Evolutionary conservation across 2,329 filamentous ascomycete species (phyloP), one percentile per base, ranked within the genome.

Genomic region (Diplodia mutila): DNA sequence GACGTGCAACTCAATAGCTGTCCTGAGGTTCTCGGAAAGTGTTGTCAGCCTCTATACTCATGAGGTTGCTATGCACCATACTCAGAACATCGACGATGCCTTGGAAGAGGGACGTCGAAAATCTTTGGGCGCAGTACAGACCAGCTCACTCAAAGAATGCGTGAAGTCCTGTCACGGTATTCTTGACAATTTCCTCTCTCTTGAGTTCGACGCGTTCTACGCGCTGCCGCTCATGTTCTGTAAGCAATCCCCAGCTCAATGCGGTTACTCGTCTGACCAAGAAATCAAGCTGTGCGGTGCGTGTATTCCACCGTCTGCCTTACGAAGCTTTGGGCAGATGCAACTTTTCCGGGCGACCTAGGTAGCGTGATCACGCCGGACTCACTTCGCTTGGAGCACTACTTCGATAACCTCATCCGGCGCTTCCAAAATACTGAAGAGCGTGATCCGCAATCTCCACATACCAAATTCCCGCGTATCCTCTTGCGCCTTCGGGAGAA

Each of bases 311-410:
- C 86, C 25, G 84, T 88, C 6, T 83, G 87, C 37, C 79, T 88
- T 8, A 86, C 87, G 76, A 88, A 87, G 72, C 83, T 88, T 79
- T 86, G 85, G 76, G 85, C 86, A 57, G 84, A 85, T 1, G 80
- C 84, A 7, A 82, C 80, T 4, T 80, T 78, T n/a, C 82, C 83
- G 4, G 79, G 78, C 23, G 83, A 85, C 71, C 77, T 86, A 1
- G 80, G 81, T 61, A 83, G 79, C 69, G 79, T 85, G 66, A 83
- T 85, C 74, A 80, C 80, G 48, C 78, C 81, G 42, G 79, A 83
- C 52, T 79, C 81, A 52, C 75, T 85, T 11, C 75, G 78, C n/a
- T 80, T 85, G 27, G 82, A 85, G 42, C 71, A 77, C 66, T 82
- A 81, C 68, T 77, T 82, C n/a, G 81, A 82, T 65, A 78, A 78